Conservation (phyloP, 2,329 filamentous ascomycete species). For the Paecilomyces formosus region DNA sequence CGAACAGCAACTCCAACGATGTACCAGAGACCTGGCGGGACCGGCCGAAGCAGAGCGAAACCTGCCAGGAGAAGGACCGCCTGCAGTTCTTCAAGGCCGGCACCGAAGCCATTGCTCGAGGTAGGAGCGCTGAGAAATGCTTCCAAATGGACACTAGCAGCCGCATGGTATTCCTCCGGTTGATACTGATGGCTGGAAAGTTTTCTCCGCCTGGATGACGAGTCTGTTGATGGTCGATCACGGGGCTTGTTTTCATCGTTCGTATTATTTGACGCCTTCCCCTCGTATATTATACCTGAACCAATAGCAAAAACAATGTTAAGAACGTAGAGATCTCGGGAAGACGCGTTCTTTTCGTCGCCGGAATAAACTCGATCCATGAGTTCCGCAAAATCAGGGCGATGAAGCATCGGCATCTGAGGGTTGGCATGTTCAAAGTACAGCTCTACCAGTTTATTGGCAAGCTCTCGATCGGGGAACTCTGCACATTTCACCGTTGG, state of each 20-base stretch:
- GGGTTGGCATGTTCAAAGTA: slow-evolving; percentile 97
- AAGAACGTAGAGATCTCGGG: slow-evolving; percentile 82
- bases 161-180: slow-evolving; percentile 93
- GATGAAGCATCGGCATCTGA: slow-evolving; percentile 87
- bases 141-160: slow-evolving; percentile 85
- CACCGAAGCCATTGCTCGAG: slow-evolving; percentile 62
- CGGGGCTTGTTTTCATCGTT: slow-evolving; percentile 18
- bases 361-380: slow-evolving; percentile 74
- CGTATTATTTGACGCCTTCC: slow-evolving; percentile 22
- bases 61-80: slow-evolving; percentile 86
- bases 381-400: slow-evolving; percentile 80
- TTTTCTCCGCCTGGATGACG: slow-evolving; percentile 48
- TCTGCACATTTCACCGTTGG: slow-evolving; percentile 77
- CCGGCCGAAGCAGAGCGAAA: slow-evolving; percentile 82
- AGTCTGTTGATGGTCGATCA: slow-evolving; percentile 17
- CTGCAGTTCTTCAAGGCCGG: slow-evolving; percentile 85
- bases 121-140: slow-evolving; percentile 66
- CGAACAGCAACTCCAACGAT: slow-evolving; percentile 91
- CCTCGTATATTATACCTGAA: slow-evolving; percentile 76
- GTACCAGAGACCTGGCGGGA: slow-evolving; percentile 93
- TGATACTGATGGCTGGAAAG: slow-evolving; percentile 58
- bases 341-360: slow-evolving; percentile 58
- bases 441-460: slow-evolving; percentile 63
- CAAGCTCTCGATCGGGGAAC: slow-evolving; percentile 74
- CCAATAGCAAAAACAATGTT: slow-evolving; percentile 98